Evolutionary conservation across 164 flowering plant genomes (phyloP), one percentile per base, ranked within the genome.

Genomic region (Vitis rotundifolia): DNA sequence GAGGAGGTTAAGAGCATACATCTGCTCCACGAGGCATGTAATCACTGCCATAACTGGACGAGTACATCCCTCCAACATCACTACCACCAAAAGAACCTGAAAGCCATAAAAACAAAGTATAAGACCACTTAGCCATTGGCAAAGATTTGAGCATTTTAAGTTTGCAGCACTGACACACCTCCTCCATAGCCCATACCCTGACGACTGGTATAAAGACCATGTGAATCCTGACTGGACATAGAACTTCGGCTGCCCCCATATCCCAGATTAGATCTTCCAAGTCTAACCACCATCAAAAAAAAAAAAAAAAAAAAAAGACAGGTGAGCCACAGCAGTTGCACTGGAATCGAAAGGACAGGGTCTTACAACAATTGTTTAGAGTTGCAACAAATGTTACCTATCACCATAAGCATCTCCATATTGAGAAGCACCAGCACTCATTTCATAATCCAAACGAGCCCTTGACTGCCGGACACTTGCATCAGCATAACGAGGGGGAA

Each of bases 391-490:
- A 94, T 37, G 7, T 37, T 37, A 37, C 97, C 98, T 89, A 49
- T 91, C 97, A 70, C 86, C 69, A 71, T 92, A 94, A 4, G 88
- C 76, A 72, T 91, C 99, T 37, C 81, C 87, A 79, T 93, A 93
- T 26, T 88, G 93, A 64, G 96, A 83, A 72, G 84, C 65, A 60
- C 87, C 71, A 31, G 80, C 73, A 65, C 82, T 78, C 61, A 79
- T 75, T 50, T 88, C 98, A 84, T 93, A 95, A 70, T 93, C 98
- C 76, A 91, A 49, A 59, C 98, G 94, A 71, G 97, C 88, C 78
- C 98, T 89, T 66, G 97, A 88, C n/a, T 86, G 97, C 49, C 99
- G 91, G 18, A 76, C 71, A 67, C 87, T 75, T n/a, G 87, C 28
- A 70, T 95, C 99, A 71, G 87, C 78, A 84, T 93, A 95, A 13